These are phyloP conservation scores for Chrysosporium keratinophilum DNA, from an alignment of 2,329 filamentous ascomycete species.

Conservation along the genomic window DNA sequence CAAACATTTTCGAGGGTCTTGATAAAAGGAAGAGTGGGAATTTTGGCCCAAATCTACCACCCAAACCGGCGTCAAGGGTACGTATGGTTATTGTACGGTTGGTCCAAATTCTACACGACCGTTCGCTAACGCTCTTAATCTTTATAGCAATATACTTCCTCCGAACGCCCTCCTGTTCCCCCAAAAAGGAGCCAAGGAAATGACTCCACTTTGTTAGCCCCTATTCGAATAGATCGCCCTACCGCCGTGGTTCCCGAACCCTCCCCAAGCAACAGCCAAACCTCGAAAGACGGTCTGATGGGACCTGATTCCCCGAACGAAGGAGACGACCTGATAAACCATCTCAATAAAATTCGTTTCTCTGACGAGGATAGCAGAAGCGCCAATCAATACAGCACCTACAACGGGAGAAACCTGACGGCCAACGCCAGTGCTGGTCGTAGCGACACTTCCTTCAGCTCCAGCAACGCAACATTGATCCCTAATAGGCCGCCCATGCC, in stretches of 20 bases:
- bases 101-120: neutral
- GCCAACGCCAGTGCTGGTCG: neutral
- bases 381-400: neutral
- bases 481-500: neutral
- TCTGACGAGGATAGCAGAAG: conserved; percentile 3
- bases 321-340: neutral
- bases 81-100: neutral
- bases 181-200: conserved; percentile 16
- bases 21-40: conserved; percentile 28
- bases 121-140: neutral
- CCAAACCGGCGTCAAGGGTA: conserved; percentile 10
- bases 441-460: neutral
- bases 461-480: conserved; percentile 8
- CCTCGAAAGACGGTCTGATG: conserved; percentile 43
- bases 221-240: conserved; percentile 38
- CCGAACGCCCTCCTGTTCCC: conserved; percentile 14
- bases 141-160: neutral
- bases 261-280: conserved; percentile 44
- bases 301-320: conserved; percentile 19
- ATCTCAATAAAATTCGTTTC: neutral
- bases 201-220: conserved; percentile 26
- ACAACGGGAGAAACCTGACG: neutral
- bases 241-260: conserved; percentile 40
- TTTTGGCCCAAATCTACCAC: conserved; percentile 19
- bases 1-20: conserved; percentile 43